phyloP scores from a whole-genome alignment of 371 early-diverging fungal genomes.

The Rhizopus microsporus region DNA sequence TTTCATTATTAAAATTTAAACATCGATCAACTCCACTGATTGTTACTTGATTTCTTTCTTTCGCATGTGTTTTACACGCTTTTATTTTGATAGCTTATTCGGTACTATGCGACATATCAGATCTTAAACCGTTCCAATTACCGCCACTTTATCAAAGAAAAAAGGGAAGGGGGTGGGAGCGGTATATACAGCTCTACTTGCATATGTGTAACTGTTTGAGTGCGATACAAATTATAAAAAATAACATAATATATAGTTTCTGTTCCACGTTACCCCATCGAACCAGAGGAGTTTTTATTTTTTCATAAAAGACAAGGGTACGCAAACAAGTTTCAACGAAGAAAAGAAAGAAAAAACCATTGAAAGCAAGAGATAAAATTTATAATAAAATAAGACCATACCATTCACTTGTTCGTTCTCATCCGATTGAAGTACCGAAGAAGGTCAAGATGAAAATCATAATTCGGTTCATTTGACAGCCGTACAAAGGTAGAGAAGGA shows the following conservation, averaged over 20 bases:
- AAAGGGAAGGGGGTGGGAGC: constrained; percentile 4
- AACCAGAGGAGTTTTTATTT: background rate
- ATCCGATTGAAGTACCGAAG: constrained; percentile 4
- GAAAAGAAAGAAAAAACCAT: too few species aligned
- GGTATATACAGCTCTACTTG: constrained; percentile 11
- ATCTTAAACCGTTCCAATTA: background rate
- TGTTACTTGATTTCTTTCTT: background rate
- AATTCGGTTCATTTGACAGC: background rate
- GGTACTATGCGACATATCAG: background rate
- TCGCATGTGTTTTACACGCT: constrained; percentile 16
- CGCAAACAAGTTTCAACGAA: background rate
- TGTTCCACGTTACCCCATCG: background rate
- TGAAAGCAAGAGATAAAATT: background rate
- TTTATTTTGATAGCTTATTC: background rate
- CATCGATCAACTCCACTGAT: background rate
- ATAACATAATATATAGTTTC: background rate
- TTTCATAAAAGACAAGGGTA: background rate
- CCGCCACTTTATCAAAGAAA: background rate
- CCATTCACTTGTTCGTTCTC: background rate
- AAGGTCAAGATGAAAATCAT: background rate
- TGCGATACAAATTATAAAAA: background rate
- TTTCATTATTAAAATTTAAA: background rate
- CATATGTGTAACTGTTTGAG: constrained; percentile 14
- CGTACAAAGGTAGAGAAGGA: background rate
- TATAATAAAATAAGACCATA: background rate